phyloP scores from a whole-genome alignment of 768 basidiomycete species.

The Russula earlei region DNA sequence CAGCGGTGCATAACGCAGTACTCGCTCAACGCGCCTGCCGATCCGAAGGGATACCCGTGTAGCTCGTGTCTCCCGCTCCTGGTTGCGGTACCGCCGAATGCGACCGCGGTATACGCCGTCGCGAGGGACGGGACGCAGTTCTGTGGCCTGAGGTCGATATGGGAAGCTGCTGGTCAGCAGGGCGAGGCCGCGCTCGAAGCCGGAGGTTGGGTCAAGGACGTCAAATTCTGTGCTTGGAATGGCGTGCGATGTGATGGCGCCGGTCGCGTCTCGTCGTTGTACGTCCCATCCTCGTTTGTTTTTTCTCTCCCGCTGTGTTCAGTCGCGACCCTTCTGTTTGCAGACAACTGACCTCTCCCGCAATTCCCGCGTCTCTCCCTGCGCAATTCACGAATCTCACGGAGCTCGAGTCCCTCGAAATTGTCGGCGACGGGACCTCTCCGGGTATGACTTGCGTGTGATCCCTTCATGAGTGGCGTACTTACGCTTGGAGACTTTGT shows the following conservation, averaged over 20 bases:
- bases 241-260: conserved; percentile 37
- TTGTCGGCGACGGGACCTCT: conserved; percentile 34
- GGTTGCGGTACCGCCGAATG: conserved; percentile 28
- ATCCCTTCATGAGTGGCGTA: background rate
- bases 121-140: conserved; percentile 37
- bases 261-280: conserved; percentile 36
- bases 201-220: conserved; percentile 37
- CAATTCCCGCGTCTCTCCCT: conserved; percentile 37
- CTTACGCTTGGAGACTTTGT: background rate
- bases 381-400: conserved; percentile 33
- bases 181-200: conserved; percentile 34
- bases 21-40: conserved; percentile 35
- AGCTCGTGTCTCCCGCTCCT: conserved; percentile 35
- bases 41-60: conserved; percentile 38
- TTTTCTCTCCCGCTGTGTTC: background rate
- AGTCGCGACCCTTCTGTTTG: background rate
- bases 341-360: conserved; percentile 37
- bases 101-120: conserved; percentile 25
- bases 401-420: conserved; percentile 29
- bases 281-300: conserved; percentile 18
- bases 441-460: conserved; percentile 29
- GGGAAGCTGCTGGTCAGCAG: conserved; percentile 29
- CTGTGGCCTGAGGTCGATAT: conserved; percentile 38
- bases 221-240: conserved; percentile 38
- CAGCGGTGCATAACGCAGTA: conserved; percentile 40